phyloP scores from a whole-genome alignment of 1,284 basidiomycete genomes.

The Ganoderma lucidum region DNA sequence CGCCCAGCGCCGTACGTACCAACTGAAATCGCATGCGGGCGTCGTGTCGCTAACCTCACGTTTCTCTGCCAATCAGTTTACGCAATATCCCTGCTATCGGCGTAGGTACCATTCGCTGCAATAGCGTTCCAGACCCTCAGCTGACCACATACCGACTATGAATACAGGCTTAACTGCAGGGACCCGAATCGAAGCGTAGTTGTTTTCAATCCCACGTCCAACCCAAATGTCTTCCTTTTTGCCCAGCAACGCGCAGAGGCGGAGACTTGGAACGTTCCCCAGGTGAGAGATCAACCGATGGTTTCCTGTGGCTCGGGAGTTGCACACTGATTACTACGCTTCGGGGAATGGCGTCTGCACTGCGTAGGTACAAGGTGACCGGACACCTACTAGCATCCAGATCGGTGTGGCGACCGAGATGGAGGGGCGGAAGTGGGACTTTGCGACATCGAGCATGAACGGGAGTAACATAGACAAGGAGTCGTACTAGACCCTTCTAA shows the following conservation, averaged over 20 bases:
- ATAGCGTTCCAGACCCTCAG: background rate
- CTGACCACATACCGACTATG: background rate
- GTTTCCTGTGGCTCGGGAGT: background rate
- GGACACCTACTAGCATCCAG: background rate
- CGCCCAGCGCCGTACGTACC: background rate
- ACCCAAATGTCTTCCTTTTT: background rate
- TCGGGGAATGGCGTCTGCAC: background rate
- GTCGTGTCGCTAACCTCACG: too few species aligned
- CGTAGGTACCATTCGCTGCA: background rate
- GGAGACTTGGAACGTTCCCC: conserved; percentile 6
- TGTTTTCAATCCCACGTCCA: background rate
- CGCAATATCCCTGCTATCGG: background rate
- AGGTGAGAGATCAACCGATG: background rate
- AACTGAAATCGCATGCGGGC: background rate
- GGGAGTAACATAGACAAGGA: background rate
- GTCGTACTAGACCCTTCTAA: background rate
- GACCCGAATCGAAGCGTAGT: background rate
- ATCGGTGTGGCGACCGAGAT: conserved; percentile 1
- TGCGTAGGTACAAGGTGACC: background rate
- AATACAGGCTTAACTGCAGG: background rate
- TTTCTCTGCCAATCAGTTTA: background rate
- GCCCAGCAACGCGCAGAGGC: background rate
- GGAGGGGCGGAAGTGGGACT: conserved; percentile 10
- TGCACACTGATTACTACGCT: background rate
- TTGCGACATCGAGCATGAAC: background rate